phyloP scores from a whole-genome alignment of 768 basidiomycete genomes.

The Hypsizygus marmoreus region DNA sequence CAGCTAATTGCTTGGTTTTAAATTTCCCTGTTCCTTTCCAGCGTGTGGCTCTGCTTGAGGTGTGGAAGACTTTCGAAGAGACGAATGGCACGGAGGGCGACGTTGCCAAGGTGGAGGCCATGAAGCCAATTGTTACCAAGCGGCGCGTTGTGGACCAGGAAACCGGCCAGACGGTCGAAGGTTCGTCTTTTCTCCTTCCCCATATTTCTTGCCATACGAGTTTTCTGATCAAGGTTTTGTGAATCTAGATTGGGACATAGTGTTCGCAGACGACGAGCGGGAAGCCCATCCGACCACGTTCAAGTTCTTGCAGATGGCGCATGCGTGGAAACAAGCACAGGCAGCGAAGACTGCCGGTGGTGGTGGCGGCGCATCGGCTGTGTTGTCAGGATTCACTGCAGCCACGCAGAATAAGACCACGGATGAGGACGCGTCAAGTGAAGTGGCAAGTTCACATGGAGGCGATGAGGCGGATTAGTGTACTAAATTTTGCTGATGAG shows the following conservation, averaged over 20 bases:
- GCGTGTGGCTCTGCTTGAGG: conserved; percentile 90
- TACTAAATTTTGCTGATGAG: too few species aligned
- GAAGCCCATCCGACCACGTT: conserved; percentile 92
- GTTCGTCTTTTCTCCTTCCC: conserved; percentile 37
- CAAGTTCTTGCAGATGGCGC: conserved; percentile 95
- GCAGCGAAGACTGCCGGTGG: conserved; percentile 37
- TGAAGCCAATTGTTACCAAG: conserved; percentile 93
- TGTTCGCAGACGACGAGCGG: conserved; percentile 95
- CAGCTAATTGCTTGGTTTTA: not conserved
- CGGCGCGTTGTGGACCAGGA: conserved; percentile 81
- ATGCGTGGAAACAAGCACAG: conserved; percentile 77
- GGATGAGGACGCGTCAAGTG: conserved; percentile 14
- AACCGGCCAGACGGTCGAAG: conserved; percentile 86
- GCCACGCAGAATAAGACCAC: conserved; percentile 24
- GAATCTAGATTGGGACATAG: conserved; percentile 85
- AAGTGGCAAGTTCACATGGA: conserved; percentile 18
- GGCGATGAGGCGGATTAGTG: conserved; percentile 13
- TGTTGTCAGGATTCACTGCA: conserved; percentile 52
- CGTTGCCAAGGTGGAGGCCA: conserved; percentile 79
- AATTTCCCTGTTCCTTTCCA: conserved; percentile 29
- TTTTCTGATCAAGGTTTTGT: not conserved
- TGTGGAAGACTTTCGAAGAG: conserved; percentile 95
- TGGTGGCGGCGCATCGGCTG: conserved; percentile 30
- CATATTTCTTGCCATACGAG: not conserved
- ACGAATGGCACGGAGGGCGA: conserved; percentile 73